These are phyloP conservation scores for Fonsecaea pedrosoi DNA, from an alignment of 2,329 filamentous ascomycete genomes.

Conservation along the genomic window DNA sequence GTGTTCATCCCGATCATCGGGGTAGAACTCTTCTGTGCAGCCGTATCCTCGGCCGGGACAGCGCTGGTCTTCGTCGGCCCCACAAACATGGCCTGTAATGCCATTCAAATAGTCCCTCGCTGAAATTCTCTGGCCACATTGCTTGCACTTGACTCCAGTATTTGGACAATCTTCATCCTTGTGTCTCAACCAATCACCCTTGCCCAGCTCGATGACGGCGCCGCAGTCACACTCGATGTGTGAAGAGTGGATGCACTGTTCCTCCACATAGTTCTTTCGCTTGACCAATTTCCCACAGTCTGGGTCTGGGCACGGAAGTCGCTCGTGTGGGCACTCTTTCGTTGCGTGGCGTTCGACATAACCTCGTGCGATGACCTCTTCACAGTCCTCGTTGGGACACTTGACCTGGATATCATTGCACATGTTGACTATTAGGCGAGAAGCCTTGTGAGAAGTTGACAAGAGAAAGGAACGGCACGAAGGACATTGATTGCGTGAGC, in stretches of 20 bases:
- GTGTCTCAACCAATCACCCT: conserved; percentile 39
- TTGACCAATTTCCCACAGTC: conserved; percentile 60
- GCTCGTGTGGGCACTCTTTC: conserved; percentile 64
- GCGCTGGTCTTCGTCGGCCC: conserved; percentile 40
- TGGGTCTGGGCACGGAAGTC: conserved; percentile 59
- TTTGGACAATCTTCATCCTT: conserved; percentile 40
- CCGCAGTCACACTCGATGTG: conserved; percentile 41
- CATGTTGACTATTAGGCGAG: conserved; percentile 65
- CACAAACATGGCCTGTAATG: conserved; percentile 33
- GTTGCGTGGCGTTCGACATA: conserved; percentile 66
- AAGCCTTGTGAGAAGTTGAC: conserved; percentile 52
- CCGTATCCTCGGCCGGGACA: conserved; percentile 47
- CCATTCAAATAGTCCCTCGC: conserved; percentile 34
- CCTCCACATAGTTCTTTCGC: conserved; percentile 57
- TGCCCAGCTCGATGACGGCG: conserved; percentile 37
- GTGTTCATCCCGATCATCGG: conserved; percentile 51
- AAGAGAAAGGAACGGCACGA: conserved; percentile 60
- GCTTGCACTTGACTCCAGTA: conserved; percentile 31
- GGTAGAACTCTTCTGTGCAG: conserved; percentile 49
- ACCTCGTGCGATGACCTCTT: conserved; percentile 60
- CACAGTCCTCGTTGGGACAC: conserved; percentile 66
- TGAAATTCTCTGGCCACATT: conserved; percentile 33
- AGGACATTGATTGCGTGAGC: conserved; percentile 56
- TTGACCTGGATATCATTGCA: conserved; percentile 66
- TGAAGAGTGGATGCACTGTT: conserved; percentile 39